A percentile compares a stretch with the other conserved stretches of the same genome.
These are phyloP conservation scores for Picochlorum costavermella DNA, from an alignment of 139 green algal genomes.

Conservation along the genomic window DNA sequence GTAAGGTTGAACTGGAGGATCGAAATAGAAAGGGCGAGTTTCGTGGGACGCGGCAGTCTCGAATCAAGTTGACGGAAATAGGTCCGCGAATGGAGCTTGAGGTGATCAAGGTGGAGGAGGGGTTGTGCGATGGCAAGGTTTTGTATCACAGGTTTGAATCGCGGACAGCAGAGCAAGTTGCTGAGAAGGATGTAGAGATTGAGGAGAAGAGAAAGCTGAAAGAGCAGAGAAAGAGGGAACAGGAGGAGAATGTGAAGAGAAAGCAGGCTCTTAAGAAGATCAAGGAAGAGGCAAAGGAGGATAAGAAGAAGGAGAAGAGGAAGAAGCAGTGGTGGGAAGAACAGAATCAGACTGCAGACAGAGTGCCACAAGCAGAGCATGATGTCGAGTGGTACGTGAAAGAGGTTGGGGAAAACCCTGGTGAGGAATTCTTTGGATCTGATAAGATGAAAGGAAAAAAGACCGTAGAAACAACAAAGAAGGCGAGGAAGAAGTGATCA, in stretches of 20 bases:
- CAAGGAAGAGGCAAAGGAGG: constrained; percentile 17
- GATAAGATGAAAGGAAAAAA: not conserved
- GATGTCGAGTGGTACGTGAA: constrained; percentile 52
- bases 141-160: constrained; percentile 79
- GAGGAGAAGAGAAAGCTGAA: constrained; percentile 35
- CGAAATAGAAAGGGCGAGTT: not conserved
- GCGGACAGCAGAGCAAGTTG: constrained; percentile 45
- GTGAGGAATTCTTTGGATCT: constrained; percentile 2
- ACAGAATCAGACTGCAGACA: constrained; percentile 7
- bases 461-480: not conserved
- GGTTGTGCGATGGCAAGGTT: constrained; percentile 77
- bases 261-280: constrained; percentile 39
- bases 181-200: constrained; percentile 33
- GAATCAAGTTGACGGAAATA: constrained; percentile 28
- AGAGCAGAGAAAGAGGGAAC: constrained; percentile 49
- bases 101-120: constrained; percentile 93
- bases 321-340: constrained; percentile 22
- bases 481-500: constrained; percentile 1
- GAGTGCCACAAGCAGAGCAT: constrained; percentile 39
- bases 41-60: not conserved
- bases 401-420: constrained; percentile 18
- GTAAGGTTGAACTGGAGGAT: not conserved
- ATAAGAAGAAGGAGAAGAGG: constrained; percentile 9
- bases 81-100: constrained; percentile 85
- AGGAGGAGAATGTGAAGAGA: constrained; percentile 58